Percentiles rank a stretch among this genome's conserved stretches.
These are phyloP conservation scores for Lecanosticta acicola DNA, from an alignment of 2,329 filamentous ascomycete genomes.

Conservation along the genomic window DNA sequence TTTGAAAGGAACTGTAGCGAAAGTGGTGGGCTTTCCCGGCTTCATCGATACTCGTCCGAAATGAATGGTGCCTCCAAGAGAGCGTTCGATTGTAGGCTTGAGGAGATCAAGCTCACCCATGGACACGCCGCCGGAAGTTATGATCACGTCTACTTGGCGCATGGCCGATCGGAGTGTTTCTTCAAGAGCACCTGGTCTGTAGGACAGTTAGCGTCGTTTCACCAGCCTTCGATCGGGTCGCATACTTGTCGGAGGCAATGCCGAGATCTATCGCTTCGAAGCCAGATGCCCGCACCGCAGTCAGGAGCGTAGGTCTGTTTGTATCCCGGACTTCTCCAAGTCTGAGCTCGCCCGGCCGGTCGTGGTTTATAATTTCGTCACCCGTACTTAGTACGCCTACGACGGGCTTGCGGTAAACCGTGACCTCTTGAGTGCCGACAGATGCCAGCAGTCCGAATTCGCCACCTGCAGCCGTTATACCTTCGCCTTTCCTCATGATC, in stretches of 20 bases:
- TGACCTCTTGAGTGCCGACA: constrained; percentile 67
- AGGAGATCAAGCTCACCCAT: constrained; percentile 97
- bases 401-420: constrained; percentile 68
- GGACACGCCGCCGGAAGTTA: constrained; percentile 90
- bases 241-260: constrained; percentile 67
- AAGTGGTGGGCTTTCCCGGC: constrained; percentile 94
- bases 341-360: constrained; percentile 55
- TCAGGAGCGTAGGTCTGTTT: constrained; percentile 81
- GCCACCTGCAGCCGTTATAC: constrained; percentile 80
- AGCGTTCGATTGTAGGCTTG: constrained; percentile 90
- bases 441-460: constrained; percentile 87
- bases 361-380: constrained; percentile 81
- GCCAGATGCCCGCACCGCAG: constrained; percentile 66
- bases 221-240: not conserved
- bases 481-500: constrained; percentile 71
- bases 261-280: constrained; percentile 80
- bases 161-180: constrained; percentile 69
- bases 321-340: constrained; percentile 89
- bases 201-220: constrained; percentile 11
- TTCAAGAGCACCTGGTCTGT: constrained; percentile 64
- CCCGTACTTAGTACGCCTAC: constrained; percentile 89
- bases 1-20: constrained; percentile 75
- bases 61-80: constrained; percentile 85
- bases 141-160: constrained; percentile 68
- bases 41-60: constrained; percentile 98